These are phyloP conservation scores for Diaporthe citrichinensis DNA, from an alignment of 2,329 filamentous ascomycete genomes.

Conservation along the genomic window DNA sequence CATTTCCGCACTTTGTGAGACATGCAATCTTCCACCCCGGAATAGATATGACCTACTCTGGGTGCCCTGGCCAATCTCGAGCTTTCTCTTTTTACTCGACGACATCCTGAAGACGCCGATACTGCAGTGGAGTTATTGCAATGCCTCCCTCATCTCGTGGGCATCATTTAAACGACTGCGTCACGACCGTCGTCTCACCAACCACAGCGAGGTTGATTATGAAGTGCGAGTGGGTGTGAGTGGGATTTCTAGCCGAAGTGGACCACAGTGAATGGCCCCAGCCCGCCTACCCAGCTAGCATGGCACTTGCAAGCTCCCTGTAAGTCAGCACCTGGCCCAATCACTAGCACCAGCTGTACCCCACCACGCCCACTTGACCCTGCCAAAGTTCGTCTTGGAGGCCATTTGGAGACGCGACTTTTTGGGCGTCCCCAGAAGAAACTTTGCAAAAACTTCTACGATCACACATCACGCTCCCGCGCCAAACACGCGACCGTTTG, in stretches of 20 bases:
- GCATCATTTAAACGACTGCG: neutral
- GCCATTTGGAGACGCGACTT: constrained; percentile 40
- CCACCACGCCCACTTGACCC: constrained; percentile 40
- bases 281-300: constrained; percentile 9
- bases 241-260: neutral
- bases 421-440: constrained; percentile 36
- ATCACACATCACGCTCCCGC: constrained; percentile 19
- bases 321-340: constrained; percentile 40
- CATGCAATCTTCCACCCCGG: constrained; percentile 30
- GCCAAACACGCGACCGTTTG: neutral
- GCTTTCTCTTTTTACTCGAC: constrained; percentile 55
- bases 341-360: constrained; percentile 41
- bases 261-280: neutral
- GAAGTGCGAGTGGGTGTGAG: neutral
- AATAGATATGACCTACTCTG: constrained; percentile 51
- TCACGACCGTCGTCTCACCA: constrained; percentile 3
- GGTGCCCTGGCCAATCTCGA: constrained; percentile 52
- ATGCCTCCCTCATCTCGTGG: neutral
- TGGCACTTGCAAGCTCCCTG: constrained; percentile 34
- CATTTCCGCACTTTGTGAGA: neutral
- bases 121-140: neutral
- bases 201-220: neutral
- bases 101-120: constrained; percentile 44
- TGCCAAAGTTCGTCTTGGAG: constrained; percentile 25
- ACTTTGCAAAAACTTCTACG: constrained; percentile 39